Evolutionary conservation across 371 early-diverging fungal species (phyloP).

Genomic region (Apophysomyces ossiformis): DNA sequence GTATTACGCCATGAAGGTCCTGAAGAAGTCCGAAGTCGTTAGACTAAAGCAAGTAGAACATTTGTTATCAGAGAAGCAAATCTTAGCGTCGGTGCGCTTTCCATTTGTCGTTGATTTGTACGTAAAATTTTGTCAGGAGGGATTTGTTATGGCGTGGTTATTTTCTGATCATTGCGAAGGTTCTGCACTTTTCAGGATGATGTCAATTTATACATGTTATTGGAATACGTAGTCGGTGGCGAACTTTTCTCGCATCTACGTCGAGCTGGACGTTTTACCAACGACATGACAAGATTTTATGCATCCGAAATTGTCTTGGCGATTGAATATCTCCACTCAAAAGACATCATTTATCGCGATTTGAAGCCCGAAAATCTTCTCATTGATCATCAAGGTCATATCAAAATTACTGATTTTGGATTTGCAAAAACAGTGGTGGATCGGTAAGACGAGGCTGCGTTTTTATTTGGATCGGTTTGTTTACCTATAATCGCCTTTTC

Average conservation of each 20-base stretch:
- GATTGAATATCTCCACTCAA: slow-evolving; percentile 84
- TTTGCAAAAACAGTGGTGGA: slow-evolving; percentile 76
- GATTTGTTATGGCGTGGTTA: not conserved
- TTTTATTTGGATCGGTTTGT: slow-evolving; percentile 24
- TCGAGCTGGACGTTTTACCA: slow-evolving; percentile 81
- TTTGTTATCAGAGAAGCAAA: slow-evolving; percentile 94
- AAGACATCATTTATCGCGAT: slow-evolving; percentile 91
- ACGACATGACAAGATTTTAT: slow-evolving; percentile 81
- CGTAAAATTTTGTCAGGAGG: slow-evolving; percentile 23
- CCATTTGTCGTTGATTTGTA: slow-evolving; percentile 95
- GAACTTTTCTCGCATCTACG: slow-evolving; percentile 91
- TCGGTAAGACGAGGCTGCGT: slow-evolving; percentile 25
- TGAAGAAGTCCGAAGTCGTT: slow-evolving; percentile 92
- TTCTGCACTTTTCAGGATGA: slow-evolving; percentile 83
- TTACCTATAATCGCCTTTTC: slow-evolving; percentile 4
- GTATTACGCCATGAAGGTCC: slow-evolving; percentile 94
- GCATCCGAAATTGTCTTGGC: slow-evolving; percentile 68
- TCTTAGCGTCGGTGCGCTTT: slow-evolving; percentile 84
- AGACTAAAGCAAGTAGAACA: slow-evolving; percentile 96
- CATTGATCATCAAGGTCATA: slow-evolving; percentile 85
- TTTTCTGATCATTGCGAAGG: slow-evolving; percentile 13
- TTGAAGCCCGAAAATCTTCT: slow-evolving; percentile 89
- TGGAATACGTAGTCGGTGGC: slow-evolving; percentile 92
- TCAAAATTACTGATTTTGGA: slow-evolving; percentile 96
- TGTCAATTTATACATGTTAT: slow-evolving; percentile 82